These are phyloP conservation scores for Sanguinoderma infundibulare DNA, from an alignment of 1,284 basidiomycete genomes.

Conservation along the genomic window DNA sequence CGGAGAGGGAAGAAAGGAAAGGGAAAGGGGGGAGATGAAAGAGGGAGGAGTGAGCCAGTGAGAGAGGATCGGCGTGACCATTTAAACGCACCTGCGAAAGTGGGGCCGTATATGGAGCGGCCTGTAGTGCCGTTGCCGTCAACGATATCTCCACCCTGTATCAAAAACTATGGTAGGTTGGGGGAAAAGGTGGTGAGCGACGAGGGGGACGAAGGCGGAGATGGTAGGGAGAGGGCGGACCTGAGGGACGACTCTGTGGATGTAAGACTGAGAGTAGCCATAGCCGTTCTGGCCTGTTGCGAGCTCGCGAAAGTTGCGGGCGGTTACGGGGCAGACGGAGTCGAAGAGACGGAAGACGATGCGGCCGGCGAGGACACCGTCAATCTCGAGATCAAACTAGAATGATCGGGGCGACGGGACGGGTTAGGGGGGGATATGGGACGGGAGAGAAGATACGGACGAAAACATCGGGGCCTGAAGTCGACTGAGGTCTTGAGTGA, in stretches of 20 bases:
- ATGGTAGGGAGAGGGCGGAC: slow-evolving; percentile 20
- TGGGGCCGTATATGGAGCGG: slow-evolving; percentile 41
- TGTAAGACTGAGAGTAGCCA: slow-evolving; percentile 66
- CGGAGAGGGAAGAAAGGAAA: not conserved
- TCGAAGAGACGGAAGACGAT: slow-evolving; percentile 89
- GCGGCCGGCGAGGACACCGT: slow-evolving; percentile 57
- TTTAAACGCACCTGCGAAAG: slow-evolving; percentile 30
- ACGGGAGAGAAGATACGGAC: slow-evolving; percentile 34
- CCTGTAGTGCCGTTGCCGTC: slow-evolving; percentile 65
- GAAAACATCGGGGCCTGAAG: slow-evolving; percentile 42
- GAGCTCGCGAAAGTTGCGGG: slow-evolving; percentile 91
- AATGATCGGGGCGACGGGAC: not conserved
- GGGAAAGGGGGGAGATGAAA: not conserved
- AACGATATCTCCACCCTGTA: slow-evolving; percentile 45
- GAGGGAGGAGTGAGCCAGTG: not conserved
- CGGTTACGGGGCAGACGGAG: slow-evolving; percentile 71
- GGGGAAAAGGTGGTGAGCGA: not conserved
- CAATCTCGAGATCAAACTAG: slow-evolving; percentile 83
- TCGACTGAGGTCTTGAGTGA: not conserved
- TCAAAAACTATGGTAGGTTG: slow-evolving; percentile 35
- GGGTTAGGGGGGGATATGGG: not conserved
- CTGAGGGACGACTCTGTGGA: slow-evolving; percentile 83
- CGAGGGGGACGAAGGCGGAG: not conserved
- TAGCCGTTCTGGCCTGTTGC: slow-evolving; percentile 77
- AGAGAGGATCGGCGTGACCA: not conserved